A percentile compares a stretch with the other conserved stretches of the same genome.
These are phyloP conservation scores for Suhomyces prunicola DNA, from an alignment of 805 yeast species.

Conservation along the genomic window DNA sequence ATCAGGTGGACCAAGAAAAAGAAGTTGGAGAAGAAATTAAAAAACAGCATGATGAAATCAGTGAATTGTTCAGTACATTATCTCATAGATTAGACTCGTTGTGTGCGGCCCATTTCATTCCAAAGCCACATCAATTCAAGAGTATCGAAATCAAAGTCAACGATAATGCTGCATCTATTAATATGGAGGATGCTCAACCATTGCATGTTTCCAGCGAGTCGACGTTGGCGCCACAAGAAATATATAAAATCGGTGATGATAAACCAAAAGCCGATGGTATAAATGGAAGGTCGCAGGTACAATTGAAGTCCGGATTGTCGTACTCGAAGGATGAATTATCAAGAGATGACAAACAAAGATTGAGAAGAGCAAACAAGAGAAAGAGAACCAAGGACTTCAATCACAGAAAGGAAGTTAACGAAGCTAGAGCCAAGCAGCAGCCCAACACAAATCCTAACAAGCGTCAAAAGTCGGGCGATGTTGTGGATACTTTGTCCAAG, in stretches of 20 bases:
- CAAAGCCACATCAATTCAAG: constrained; percentile 77
- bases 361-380: constrained; percentile 84
- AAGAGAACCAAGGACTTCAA: constrained; percentile 59
- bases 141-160: constrained; percentile 72
- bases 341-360: constrained; percentile 80
- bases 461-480: constrained; percentile 57
- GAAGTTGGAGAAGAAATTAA: constrained; percentile 62
- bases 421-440: constrained; percentile 27
- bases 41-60: constrained; percentile 75
- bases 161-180: constrained; percentile 64
- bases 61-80: constrained; percentile 57
- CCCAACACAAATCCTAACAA: constrained; percentile 29
- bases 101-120: constrained; percentile 92
- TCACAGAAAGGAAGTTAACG: constrained; percentile 28
- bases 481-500: constrained; percentile 65
- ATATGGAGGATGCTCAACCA: constrained; percentile 97
- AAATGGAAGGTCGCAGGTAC: constrained; percentile 50
- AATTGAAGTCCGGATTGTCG: constrained; percentile 72
- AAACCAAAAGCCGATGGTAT: constrained; percentile 27
- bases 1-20: constrained; percentile 40
- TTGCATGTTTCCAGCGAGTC: constrained; percentile 68
- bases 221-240: constrained; percentile 92
- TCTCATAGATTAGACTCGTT: constrained; percentile 78
- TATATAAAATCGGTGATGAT: constrained; percentile 57
- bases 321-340: constrained; percentile 78